Percentiles rank a stretch among this genome's conserved stretches.
These are phyloP conservation scores for Malus domestica DNA, from an alignment of 306 rosid genomes.

Conservation along the genomic window DNA sequence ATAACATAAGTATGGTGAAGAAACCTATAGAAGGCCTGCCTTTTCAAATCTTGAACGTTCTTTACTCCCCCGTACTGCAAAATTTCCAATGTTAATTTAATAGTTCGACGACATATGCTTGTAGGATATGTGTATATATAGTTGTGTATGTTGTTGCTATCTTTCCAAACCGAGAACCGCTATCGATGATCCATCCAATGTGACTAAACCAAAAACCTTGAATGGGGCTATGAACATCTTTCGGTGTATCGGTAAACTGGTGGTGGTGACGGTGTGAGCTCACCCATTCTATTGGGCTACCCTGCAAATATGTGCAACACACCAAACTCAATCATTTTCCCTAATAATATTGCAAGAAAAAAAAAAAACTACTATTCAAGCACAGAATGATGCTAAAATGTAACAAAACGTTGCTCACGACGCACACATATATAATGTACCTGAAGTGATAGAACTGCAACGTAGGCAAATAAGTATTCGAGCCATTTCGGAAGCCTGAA, in stretches of 20 bases:
- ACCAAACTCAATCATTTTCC: not conserved
- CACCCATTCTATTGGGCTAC: constrained; percentile 86
- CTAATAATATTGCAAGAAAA: not conserved
- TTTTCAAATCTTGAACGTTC: constrained; percentile 70
- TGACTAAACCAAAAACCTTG: constrained; percentile 92
- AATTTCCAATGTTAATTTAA: not conserved
- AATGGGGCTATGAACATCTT: constrained; percentile 74
- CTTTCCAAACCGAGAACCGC: constrained; percentile 39
- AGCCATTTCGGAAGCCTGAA: constrained; percentile 82
- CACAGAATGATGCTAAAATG: not conserved
- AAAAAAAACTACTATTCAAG: too few species aligned
- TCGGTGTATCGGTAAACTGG: constrained; percentile 70
- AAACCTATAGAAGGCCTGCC: constrained; percentile 60
- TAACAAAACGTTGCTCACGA: too few species aligned
- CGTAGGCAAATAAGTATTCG: constrained; percentile 67
- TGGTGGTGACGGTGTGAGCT: constrained; percentile 87
- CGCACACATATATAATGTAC: not conserved
- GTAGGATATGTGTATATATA: too few species aligned
- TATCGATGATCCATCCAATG: constrained; percentile 73
- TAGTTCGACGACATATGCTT: not conserved
- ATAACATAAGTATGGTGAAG: constrained; percentile 44
- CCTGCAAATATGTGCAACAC: constrained; percentile 22
- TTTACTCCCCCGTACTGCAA: constrained; percentile 62
- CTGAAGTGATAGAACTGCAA: constrained; percentile 76
- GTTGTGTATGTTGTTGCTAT: constrained; percentile 30